Conservation (phyloP, 495 filamentous ascomycete genomes). For the Neurospora terricola region DNA sequence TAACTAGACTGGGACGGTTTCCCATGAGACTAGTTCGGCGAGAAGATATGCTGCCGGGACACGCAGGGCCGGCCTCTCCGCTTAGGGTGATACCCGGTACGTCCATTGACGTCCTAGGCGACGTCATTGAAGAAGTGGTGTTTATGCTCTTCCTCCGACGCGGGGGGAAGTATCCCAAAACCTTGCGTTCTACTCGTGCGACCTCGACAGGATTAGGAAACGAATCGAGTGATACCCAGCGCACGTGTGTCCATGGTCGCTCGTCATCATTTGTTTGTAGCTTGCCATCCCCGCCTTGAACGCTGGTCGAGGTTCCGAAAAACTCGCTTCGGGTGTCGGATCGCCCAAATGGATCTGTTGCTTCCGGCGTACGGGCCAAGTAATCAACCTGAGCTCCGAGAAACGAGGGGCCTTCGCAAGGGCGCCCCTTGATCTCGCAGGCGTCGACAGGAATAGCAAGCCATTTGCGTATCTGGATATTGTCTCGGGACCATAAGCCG, state of each 20-base stretch:
- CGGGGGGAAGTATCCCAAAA: slow-evolving; percentile 85
- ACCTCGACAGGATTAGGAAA: slow-evolving; percentile 67
- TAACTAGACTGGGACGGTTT: slow-evolving; percentile 17
- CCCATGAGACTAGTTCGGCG: slow-evolving; percentile 30
- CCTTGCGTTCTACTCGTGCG: slow-evolving; percentile 67
- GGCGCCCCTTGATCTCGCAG: slow-evolving; percentile 72
- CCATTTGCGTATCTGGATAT: slow-evolving; percentile 69
- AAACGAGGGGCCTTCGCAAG: slow-evolving; percentile 33
- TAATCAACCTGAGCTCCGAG: slow-evolving; percentile 31
- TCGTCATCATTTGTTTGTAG: slow-evolving; percentile 25
- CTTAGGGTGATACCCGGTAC: slow-evolving; percentile 33
- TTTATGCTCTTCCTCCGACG: slow-evolving; percentile 66
- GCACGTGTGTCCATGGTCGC: slow-evolving; percentile 69
- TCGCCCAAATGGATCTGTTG: slow-evolving; percentile 15
- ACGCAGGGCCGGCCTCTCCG: slow-evolving; percentile 25
- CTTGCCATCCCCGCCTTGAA: slow-evolving; percentile 6
- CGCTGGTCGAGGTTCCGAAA: slow-evolving; percentile 23
- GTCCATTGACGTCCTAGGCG: slow-evolving; percentile 55
- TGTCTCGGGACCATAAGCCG: slow-evolving; percentile 87
- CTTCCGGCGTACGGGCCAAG: slow-evolving; percentile 35
- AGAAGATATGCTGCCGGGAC: slow-evolving; percentile 27
- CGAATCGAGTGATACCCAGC: slow-evolving; percentile 73
- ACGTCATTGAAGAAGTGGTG: slow-evolving; percentile 45
- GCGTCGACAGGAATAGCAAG: slow-evolving; percentile 84
- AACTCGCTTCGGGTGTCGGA: slow-evolving; percentile 20